These are phyloP conservation scores for Mycogone perniciosa DNA, from an alignment of 2,329 filamentous ascomycete species.

Conservation along the genomic window DNA sequence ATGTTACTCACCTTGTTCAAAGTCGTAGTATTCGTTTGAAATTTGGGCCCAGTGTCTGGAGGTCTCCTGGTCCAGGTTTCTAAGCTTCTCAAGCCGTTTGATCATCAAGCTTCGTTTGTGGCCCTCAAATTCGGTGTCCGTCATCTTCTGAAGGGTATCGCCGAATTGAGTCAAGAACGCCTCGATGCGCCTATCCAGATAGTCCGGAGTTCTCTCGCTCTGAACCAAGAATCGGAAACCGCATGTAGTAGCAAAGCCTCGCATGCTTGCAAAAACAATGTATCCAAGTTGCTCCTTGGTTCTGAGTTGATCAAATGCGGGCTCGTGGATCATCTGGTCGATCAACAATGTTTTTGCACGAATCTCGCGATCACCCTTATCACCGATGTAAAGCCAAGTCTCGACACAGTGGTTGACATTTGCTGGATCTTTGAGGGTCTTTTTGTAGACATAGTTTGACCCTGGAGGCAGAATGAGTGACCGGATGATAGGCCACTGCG, in stretches of 20 bases:
- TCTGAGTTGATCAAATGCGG: slow-evolving; percentile 86
- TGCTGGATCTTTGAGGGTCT: slow-evolving; percentile 72
- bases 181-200: slow-evolving; percentile 83
- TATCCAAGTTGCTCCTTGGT: slow-evolving; percentile 98
- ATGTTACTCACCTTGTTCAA: slow-evolving; percentile 63
- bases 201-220: slow-evolving; percentile 78
- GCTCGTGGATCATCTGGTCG: slow-evolving; percentile 87
- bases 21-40: slow-evolving; percentile 80
- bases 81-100: slow-evolving; percentile 81
- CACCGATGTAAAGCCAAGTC: slow-evolving; percentile 66
- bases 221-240: slow-evolving; percentile 89
- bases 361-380: slow-evolving; percentile 59
- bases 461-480: slow-evolving; percentile 73
- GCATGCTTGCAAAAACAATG: slow-evolving; percentile 79
- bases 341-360: slow-evolving; percentile 75
- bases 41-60: slow-evolving; percentile 81
- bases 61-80: slow-evolving; percentile 84
- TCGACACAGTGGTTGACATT: slow-evolving; percentile 88
- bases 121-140: slow-evolving; percentile 75
- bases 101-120: slow-evolving; percentile 87
- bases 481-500: slow-evolving; percentile 74
- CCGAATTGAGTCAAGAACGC: slow-evolving; percentile 68
- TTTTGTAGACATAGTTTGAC: slow-evolving; percentile 77
- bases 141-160: slow-evolving; percentile 65
- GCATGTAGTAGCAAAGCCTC: slow-evolving; percentile 67